These are phyloP conservation scores for Diplodia intermedia DNA, from an alignment of 2,329 filamentous ascomycete species.

Conservation along the genomic window DNA sequence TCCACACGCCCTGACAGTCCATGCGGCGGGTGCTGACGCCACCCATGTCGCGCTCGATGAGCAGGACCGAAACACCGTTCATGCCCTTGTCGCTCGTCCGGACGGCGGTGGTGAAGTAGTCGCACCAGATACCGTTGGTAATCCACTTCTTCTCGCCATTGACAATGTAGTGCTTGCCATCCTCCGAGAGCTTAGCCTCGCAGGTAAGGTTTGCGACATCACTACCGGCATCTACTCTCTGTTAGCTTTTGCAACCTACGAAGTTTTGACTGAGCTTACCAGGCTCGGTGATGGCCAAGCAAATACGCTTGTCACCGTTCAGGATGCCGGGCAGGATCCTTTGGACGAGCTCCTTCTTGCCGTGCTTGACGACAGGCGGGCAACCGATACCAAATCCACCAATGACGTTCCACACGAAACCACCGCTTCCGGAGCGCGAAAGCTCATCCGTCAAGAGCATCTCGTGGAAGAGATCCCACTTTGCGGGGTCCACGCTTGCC, in stretches of 20 bases:
- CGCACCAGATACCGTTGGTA: slow-evolving; percentile 94
- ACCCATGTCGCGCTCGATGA: slow-evolving; percentile 84
- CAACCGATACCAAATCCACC: slow-evolving; percentile 96
- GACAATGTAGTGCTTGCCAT: slow-evolving; percentile 99
- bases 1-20: slow-evolving; percentile 99
- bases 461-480: slow-evolving; percentile 99
- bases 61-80: slow-evolving; percentile 88
- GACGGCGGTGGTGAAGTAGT: slow-evolving; percentile 98
- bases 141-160: slow-evolving; percentile 99
- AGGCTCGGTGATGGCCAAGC: slow-evolving; percentile 93
- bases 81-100: slow-evolving; percentile 88
- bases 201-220: slow-evolving; percentile 96
- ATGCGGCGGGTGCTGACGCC: slow-evolving; percentile 93
- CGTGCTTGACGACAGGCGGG: slow-evolving; percentile 90
- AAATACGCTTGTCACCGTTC: slow-evolving; percentile 94
- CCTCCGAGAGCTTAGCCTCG: slow-evolving; percentile 91
- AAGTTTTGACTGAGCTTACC: slow-evolving; percentile 38
- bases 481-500: slow-evolving; percentile 79
- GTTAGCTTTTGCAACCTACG: slow-evolving; percentile 34
- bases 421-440: slow-evolving; percentile 85
- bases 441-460: slow-evolving; percentile 94
- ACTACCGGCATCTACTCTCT: slow-evolving; percentile 76
- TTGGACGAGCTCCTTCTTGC: slow-evolving; percentile 81
- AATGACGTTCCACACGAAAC: slow-evolving; percentile 95
- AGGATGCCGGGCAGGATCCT: slow-evolving; percentile 89